A percentile compares a stretch with the other conserved stretches of the same genome.
Evolutionary conservation across 2,329 filamentous ascomycete species (phyloP).

Genomic region (Botrytis hyacinthi): DNA sequence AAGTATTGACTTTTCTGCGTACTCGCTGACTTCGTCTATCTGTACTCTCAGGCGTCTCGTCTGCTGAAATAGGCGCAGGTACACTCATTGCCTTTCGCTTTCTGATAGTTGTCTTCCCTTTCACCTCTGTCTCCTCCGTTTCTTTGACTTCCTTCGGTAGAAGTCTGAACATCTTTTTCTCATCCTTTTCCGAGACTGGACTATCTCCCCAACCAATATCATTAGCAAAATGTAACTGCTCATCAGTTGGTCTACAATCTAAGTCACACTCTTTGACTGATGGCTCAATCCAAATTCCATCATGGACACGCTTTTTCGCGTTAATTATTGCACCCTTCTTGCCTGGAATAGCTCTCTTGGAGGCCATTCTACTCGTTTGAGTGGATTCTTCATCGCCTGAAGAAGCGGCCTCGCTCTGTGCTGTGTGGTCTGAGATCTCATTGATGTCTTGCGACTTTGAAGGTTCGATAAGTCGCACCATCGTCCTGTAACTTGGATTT

Average conservation of each 20-base stretch:
- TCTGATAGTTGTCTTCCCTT: background rate
- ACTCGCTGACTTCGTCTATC: background rate
- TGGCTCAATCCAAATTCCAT: background rate
- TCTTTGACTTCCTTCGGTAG: background rate
- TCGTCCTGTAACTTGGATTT: background rate
- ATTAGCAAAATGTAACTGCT: background rate
- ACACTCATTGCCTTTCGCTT: background rate
- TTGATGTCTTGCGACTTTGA: background rate
- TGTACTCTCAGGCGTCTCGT: background rate
- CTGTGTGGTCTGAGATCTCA: background rate
- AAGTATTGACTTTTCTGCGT: background rate
- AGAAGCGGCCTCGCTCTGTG: background rate
- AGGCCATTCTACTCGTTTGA: background rate
- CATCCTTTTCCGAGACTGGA: background rate
- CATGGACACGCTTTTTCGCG: background rate
- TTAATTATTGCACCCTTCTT: rapidly evolving
- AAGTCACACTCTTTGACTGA: background rate
- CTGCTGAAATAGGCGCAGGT: background rate
- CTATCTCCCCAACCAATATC: background rate
- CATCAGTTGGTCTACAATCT: background rate
- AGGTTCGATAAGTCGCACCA: background rate
- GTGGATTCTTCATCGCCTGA: background rate
- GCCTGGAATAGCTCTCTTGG: background rate
- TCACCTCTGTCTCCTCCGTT: background rate
- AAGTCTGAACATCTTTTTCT: background rate